A percentile compares a stretch with the other conserved stretches of the same genome.
Conservation (phyloP, 2,329 filamentous ascomycete species). For the Phialocephala subalpina region DNA sequence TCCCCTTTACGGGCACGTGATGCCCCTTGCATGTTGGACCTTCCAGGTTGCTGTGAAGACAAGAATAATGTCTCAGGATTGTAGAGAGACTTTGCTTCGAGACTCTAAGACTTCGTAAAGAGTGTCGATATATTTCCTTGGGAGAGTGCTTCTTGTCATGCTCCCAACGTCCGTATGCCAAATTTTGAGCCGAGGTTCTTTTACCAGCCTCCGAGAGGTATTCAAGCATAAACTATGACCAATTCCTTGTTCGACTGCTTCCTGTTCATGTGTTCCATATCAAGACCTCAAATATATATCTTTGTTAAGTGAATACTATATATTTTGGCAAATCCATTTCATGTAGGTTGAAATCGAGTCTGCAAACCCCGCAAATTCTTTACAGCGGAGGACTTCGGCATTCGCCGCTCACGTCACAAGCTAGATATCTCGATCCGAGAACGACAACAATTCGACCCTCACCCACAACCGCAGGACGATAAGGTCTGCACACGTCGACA, state of each 20-base stretch:
- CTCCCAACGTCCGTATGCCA: neutral
- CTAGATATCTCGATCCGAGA: neutral
- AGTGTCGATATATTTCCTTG: neutral
- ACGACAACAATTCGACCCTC: conserved; percentile 10
- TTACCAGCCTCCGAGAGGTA: conserved; percentile 5
- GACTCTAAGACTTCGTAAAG: no score
- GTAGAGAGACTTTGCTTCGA: no score
- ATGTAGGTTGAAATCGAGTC: neutral
- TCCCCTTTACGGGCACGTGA: neutral
- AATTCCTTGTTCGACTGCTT: neutral
- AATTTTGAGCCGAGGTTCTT: conserved; percentile 17
- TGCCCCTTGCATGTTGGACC: no score
- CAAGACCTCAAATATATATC: neutral
- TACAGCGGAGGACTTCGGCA: conserved; percentile 5
- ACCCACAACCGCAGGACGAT: conserved; percentile 21
- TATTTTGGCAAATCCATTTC: neutral
- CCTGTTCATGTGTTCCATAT: neutral
- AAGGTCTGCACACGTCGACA: conserved; percentile 24
- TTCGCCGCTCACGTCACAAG: conserved; percentile 25
- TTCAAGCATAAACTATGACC: neutral
- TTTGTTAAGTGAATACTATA: neutral
- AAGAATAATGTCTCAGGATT: neutral
- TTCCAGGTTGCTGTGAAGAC: no score
- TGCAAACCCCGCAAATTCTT: conserved; percentile 23
- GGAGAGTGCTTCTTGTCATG: neutral